These are phyloP conservation scores for Przewalskia tangutica DNA, from an alignment of 257 asterid genomes.

Conservation along the genomic window DNA sequence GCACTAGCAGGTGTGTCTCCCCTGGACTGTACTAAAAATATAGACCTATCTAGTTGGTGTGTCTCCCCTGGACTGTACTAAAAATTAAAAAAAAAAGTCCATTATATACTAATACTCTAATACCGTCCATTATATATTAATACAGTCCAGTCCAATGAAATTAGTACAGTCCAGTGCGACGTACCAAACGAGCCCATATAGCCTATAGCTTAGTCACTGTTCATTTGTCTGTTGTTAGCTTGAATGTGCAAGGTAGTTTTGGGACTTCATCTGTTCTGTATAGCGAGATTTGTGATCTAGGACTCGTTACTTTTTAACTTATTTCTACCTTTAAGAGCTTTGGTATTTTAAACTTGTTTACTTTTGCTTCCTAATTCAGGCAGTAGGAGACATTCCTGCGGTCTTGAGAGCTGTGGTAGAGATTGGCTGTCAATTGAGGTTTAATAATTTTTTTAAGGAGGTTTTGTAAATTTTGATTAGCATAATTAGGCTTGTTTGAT, in stretches of 20 bases:
- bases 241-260: neutral
- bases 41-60: too few relatives aligned
- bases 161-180: too few relatives aligned
- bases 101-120: too few relatives aligned
- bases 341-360: neutral
- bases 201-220: neutral
- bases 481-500: neutral
- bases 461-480: slow-evolving; percentile 13
- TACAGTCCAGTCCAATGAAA: too few relatives aligned
- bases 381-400: slow-evolving; percentile 73
- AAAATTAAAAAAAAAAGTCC: too few relatives aligned
- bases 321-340: neutral
- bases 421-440: slow-evolving; percentile 88
- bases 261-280: neutral
- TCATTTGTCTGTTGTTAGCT: neutral
- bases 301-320: neutral
- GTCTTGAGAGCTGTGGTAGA: slow-evolving; percentile 89
- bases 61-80: too few relatives aligned
- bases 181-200: too few relatives aligned
- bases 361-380: slow-evolving; percentile 32
- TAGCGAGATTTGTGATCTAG: neutral
- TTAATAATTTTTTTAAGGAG: slow-evolving; percentile 13
- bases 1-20: too few relatives aligned
- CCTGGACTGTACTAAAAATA: too few relatives aligned
- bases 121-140: too few relatives aligned